A percentile compares a stretch with the other conserved stretches of the same genome.
Evolutionary conservation across 2,329 filamentous ascomycete species (phyloP).

Genomic region (Fusarium udum): DNA sequence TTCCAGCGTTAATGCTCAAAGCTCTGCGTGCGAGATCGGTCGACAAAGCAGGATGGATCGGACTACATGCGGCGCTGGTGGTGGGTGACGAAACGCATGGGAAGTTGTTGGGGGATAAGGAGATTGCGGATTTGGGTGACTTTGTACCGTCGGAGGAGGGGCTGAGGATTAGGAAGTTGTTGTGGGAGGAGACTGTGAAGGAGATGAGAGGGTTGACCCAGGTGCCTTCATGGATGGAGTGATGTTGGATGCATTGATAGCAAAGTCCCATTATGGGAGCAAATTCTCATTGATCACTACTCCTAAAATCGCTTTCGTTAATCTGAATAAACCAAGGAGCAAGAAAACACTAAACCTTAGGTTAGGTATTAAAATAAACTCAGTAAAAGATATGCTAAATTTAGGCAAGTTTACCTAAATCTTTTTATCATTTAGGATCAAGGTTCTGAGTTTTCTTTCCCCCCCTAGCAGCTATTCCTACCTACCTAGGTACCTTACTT

Average conservation of each 20-base stretch:
- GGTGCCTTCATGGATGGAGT: not conserved
- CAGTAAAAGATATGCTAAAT: no score
- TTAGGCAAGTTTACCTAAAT: no score
- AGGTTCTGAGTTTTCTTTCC: no score
- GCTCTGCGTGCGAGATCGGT: constrained; percentile 9
- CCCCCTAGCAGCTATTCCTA: no score
- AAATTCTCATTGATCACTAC: not conserved
- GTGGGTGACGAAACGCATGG: constrained; percentile 28
- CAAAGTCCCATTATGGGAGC: not conserved
- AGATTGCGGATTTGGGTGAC: not conserved
- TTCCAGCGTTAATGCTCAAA: not conserved
- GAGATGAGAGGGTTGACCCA: not conserved
- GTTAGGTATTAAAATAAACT: no score
- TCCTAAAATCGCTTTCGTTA: not conserved
- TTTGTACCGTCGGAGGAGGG: not conserved
- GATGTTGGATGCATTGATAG: not conserved
- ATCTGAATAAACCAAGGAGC: not conserved
- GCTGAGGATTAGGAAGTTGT: not conserved
- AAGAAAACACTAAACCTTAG: no score
- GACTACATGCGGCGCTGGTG: constrained; percentile 27
- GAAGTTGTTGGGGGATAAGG: constrained; percentile 13
- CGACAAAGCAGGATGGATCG: constrained; percentile 26
- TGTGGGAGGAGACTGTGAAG: not conserved
- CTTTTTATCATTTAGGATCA: no score
- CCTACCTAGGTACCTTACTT: no score